These are phyloP conservation scores for Mortierella sp. DNA, from an alignment of 371 early-diverging fungal genomes.

Conservation along the genomic window DNA sequence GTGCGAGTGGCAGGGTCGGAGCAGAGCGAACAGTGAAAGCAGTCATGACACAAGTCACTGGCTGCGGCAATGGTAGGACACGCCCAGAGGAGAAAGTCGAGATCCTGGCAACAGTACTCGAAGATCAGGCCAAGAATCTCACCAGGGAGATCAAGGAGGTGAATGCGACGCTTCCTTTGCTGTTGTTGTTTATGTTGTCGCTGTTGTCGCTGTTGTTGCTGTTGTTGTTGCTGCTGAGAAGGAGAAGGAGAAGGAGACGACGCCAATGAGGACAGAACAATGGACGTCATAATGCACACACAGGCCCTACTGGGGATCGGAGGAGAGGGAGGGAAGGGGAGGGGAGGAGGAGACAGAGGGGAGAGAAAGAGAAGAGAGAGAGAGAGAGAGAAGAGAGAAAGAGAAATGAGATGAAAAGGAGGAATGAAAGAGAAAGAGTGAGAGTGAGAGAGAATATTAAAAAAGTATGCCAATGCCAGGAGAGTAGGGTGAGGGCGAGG, in stretches of 20 bases:
- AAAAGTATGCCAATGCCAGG: no score
- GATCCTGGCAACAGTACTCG: slow-evolving; percentile 46
- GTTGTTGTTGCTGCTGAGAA: no score
- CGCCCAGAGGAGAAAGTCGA: slow-evolving; percentile 47
- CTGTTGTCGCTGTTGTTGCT: no score
- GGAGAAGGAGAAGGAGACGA: slow-evolving; percentile 34
- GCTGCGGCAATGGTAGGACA: slow-evolving; percentile 36
- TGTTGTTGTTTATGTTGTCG: no score
- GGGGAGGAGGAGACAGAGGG: neutral
- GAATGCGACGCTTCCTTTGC: slow-evolving; percentile 24
- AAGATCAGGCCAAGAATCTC: slow-evolving; percentile 44
- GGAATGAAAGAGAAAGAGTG: neutral
- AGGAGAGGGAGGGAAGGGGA: neutral
- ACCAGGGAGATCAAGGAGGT: slow-evolving; percentile 40
- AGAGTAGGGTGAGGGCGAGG: no score
- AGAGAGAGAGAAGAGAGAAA: slow-evolving; percentile 1
- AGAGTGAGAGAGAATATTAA: neutral
- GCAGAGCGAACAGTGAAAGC: slow-evolving; percentile 42
- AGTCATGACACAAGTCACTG: slow-evolving; percentile 45
- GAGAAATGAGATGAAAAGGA: neutral
- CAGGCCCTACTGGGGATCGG: neutral
- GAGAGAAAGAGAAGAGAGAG: neutral
- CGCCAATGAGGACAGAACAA: slow-evolving; percentile 36
- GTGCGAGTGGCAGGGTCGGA: slow-evolving; percentile 19
- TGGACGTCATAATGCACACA: no score